phyloP scores from a whole-genome alignment of 495 filamentous ascomycete species.

The Durotheca rogersii region DNA sequence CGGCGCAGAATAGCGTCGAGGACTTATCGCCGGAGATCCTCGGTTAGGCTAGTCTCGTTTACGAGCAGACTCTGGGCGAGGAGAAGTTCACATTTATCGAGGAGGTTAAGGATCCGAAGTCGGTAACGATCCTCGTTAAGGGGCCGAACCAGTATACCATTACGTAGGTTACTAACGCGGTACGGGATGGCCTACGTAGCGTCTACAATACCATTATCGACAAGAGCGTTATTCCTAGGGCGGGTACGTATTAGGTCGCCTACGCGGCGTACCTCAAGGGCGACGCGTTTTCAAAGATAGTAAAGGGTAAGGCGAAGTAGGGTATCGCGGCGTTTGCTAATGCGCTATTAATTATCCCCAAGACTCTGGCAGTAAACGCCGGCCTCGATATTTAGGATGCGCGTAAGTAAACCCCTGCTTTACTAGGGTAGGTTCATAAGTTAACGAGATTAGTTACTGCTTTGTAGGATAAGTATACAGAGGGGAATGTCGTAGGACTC shows the following conservation, averaged over 20 bases:
- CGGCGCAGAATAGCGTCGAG: slow-evolving; percentile 92
- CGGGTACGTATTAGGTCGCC: slow-evolving; percentile 93
- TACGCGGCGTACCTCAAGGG: slow-evolving; percentile 83
- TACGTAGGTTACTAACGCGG: slow-evolving; percentile 91
- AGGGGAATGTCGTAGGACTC: slow-evolving; percentile 84
- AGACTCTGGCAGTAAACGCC: slow-evolving; percentile 93
- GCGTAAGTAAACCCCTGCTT: no score
- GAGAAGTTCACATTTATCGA: slow-evolving; percentile 99
- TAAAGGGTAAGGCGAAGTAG: slow-evolving; percentile 96
- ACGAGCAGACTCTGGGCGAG: slow-evolving; percentile 96
- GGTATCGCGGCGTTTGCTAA: slow-evolving; percentile 94
- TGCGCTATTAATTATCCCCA: slow-evolving; percentile 89
- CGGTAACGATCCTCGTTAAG: slow-evolving; percentile 97
- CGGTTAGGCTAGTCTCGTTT: slow-evolving; percentile 94
- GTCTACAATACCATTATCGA: slow-evolving; percentile 99
- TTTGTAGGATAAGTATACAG: slow-evolving; percentile 78
- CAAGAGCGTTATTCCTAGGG: slow-evolving; percentile 89
- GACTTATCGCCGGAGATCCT: slow-evolving; percentile 86
- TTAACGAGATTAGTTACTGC: slow-evolving; percentile 79
- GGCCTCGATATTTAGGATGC: slow-evolving; percentile 96
- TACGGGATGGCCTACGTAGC: slow-evolving; percentile 91
- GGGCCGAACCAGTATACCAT: slow-evolving; percentile 97
- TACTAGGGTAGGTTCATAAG: no score
- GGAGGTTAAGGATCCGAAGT: slow-evolving; percentile 98
- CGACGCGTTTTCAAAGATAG: slow-evolving; percentile 76